Percentiles rank a stretch among this genome's conserved stretches.
Conservation (phyloP, 371 early-diverging fungal genomes). For the Mucor mucedo region DNA sequence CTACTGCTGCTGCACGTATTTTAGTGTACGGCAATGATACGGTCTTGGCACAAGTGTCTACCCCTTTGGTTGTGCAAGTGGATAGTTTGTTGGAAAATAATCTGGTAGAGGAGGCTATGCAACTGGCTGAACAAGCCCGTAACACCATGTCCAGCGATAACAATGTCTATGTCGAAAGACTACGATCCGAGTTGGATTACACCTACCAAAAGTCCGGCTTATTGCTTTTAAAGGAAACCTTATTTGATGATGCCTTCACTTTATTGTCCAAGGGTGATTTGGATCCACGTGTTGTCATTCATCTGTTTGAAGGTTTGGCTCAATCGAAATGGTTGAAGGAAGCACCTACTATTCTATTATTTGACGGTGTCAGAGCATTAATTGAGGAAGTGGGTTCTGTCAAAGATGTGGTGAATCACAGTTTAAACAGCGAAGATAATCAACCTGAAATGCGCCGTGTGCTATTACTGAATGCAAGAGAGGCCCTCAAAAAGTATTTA, state of each 20-base stretch:
- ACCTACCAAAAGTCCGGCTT: slow-evolving; percentile 75
- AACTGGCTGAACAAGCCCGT: slow-evolving; percentile 55
- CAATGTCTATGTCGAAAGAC: slow-evolving; percentile 48
- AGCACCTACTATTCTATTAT: slow-evolving; percentile 39
- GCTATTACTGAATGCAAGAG: slow-evolving; percentile 65
- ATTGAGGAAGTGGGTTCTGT: slow-evolving; percentile 49
- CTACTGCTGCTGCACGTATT: slow-evolving; percentile 61
- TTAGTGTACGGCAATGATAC: slow-evolving; percentile 67
- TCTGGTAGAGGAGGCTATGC: slow-evolving; percentile 62
- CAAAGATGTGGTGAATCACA: slow-evolving; percentile 54
- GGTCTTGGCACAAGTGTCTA: slow-evolving; percentile 68
- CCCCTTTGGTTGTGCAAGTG: slow-evolving; percentile 64
- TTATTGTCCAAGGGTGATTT: slow-evolving; percentile 68
- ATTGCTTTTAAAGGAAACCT: slow-evolving; percentile 63
- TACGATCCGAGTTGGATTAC: slow-evolving; percentile 57
- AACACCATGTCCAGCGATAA: slow-evolving; percentile 50
- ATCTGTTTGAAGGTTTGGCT: slow-evolving; percentile 62
- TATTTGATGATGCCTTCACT: slow-evolving; percentile 73
- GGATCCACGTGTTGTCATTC: slow-evolving; percentile 67
- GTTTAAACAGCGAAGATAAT: not conserved
- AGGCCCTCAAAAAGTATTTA: slow-evolving; percentile 56
- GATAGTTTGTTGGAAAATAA: slow-evolving; percentile 57
- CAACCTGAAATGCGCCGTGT: slow-evolving; percentile 43
- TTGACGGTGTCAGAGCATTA: slow-evolving; percentile 50
- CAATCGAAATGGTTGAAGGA: slow-evolving; percentile 35